phyloP scores from a whole-genome alignment of 2,329 filamentous ascomycete genomes.

The Fusarium sp. region DNA sequence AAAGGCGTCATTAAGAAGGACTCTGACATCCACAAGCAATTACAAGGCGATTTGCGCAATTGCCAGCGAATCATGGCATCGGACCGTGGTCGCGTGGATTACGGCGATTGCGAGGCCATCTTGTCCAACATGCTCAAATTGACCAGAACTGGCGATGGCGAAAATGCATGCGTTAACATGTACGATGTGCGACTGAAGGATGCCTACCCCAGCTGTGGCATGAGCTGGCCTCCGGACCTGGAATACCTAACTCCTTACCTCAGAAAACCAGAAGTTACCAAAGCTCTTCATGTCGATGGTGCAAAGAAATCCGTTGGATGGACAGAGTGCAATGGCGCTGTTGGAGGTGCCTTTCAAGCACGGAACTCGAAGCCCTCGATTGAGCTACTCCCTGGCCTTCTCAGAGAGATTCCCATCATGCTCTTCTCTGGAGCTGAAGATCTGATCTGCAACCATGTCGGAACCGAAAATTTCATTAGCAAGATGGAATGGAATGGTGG shows the following conservation, averaged over 20 bases:
- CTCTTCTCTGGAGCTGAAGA: conserved; percentile 95
- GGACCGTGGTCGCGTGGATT: conserved; percentile 66
- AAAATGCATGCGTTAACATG: conserved; percentile 84
- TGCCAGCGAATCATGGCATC: conserved; percentile 71
- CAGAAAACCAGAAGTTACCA: conserved; percentile 77
- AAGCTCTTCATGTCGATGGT: conserved; percentile 82
- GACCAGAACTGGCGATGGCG: conserved; percentile 64
- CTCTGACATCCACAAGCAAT: conserved; percentile 67
- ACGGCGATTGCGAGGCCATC: conserved; percentile 76
- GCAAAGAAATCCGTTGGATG: conserved; percentile 84
- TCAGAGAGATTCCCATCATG: conserved; percentile 79
- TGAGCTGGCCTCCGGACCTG: conserved; percentile 97
- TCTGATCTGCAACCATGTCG: conserved; percentile 95
- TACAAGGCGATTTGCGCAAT: conserved; percentile 73
- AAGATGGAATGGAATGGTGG: conserved; percentile 92
- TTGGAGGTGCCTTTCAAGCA: conserved; percentile 75
- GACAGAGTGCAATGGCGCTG: conserved; percentile 86
- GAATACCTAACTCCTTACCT: conserved; percentile 81
- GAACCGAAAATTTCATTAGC: conserved; percentile 89
- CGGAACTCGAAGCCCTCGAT: conserved; percentile 77
- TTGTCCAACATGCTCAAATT: conserved; percentile 75
- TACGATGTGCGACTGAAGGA: conserved; percentile 93
- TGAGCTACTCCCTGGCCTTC: conserved; percentile 77
- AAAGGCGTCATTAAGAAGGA: conserved; percentile 75
- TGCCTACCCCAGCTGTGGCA: conserved; percentile 83